These are phyloP conservation scores for Pelargonium cotyledonis DNA, from an alignment of 441 rosid genomes.

Conservation along the genomic window DNA sequence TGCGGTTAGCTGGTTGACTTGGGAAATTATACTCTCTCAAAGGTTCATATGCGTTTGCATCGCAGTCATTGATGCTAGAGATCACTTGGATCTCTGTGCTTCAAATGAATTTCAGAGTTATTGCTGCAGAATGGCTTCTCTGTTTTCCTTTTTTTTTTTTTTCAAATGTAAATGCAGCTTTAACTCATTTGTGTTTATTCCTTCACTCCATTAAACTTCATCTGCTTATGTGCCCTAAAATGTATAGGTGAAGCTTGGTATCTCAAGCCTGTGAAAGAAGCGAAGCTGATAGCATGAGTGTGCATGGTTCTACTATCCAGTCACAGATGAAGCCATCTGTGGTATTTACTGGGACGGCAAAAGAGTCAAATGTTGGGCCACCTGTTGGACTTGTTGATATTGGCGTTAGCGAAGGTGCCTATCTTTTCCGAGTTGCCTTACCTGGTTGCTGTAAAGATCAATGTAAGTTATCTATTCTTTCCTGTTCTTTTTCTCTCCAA, in stretches of 20 bases:
- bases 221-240: neutral
- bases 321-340: slow-evolving; percentile 37
- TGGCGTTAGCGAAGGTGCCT: slow-evolving; percentile 57
- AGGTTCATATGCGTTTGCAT: too few relatives aligned
- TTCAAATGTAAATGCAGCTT: neutral
- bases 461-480: slow-evolving; percentile 33
- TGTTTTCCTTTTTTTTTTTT: too few relatives aligned
- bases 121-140: too few relatives aligned
- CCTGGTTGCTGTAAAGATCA: slow-evolving; percentile 51
- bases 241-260: neutral
- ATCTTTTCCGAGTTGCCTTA: slow-evolving; percentile 59
- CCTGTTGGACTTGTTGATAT: slow-evolving; percentile 55
- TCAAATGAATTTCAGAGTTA: too few relatives aligned
- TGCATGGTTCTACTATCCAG: slow-evolving; percentile 18
- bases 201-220: neutral
- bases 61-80: too few relatives aligned
- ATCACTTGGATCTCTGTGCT: too few relatives aligned
- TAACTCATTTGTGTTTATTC: neutral
- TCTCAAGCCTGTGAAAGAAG: neutral
- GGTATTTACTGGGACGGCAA: slow-evolving; percentile 47
- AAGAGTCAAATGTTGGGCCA: slow-evolving; percentile 41
- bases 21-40: too few relatives aligned
- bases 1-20: too few relatives aligned
- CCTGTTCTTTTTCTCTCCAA: too few relatives aligned
- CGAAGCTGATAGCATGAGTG: slow-evolving; percentile 26